phyloP scores from a whole-genome alignment of 2,329 filamentous ascomycete species.

The Davidsoniella australis region DNA sequence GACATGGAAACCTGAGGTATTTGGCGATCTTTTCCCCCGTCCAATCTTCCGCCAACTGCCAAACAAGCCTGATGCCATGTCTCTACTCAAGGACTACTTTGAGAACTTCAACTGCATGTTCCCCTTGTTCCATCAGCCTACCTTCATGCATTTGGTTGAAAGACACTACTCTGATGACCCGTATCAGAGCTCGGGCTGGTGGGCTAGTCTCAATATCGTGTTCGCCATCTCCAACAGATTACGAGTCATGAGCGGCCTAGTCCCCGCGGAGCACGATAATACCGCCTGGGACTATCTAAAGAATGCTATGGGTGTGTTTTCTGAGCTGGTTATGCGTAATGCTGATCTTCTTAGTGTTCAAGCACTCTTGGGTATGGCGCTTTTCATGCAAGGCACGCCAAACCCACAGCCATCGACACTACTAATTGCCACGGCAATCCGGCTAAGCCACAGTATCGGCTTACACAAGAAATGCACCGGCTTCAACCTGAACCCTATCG shows the following conservation, averaged over 20 bases:
- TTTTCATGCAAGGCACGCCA: slow-evolving; percentile 90
- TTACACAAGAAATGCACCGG: slow-evolving; percentile 84
- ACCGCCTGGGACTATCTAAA: slow-evolving; percentile 94
- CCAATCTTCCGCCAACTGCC: slow-evolving; percentile 72
- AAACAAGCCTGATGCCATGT: slow-evolving; percentile 70
- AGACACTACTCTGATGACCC: slow-evolving; percentile 84
- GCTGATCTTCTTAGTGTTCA: slow-evolving; percentile 91
- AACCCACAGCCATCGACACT: slow-evolving; percentile 92
- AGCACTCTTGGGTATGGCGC: slow-evolving; percentile 77
- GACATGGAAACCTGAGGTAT: slow-evolving; percentile 96
- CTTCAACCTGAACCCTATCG: slow-evolving; percentile 83
- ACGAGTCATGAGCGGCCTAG: slow-evolving; percentile 87
- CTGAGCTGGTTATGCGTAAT: slow-evolving; percentile 88
- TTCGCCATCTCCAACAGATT: slow-evolving; percentile 85
- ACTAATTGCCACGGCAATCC: slow-evolving; percentile 75
- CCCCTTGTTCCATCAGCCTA: slow-evolving; percentile 90
- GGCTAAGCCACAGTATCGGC: slow-evolving; percentile 83
- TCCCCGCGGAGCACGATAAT: slow-evolving; percentile 77
- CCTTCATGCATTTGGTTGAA: slow-evolving; percentile 94
- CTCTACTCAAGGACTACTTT: slow-evolving; percentile 82
- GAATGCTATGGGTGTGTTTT: slow-evolving; percentile 85
- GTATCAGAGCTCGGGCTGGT: slow-evolving; percentile 93
- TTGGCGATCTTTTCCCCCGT: slow-evolving; percentile 76
- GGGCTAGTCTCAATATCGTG: slow-evolving; percentile 88
- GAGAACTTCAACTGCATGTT: slow-evolving; percentile 99